Evolutionary conservation across 1,284 basidiomycete species (phyloP).

Genomic region (Puccinia hordei): DNA sequence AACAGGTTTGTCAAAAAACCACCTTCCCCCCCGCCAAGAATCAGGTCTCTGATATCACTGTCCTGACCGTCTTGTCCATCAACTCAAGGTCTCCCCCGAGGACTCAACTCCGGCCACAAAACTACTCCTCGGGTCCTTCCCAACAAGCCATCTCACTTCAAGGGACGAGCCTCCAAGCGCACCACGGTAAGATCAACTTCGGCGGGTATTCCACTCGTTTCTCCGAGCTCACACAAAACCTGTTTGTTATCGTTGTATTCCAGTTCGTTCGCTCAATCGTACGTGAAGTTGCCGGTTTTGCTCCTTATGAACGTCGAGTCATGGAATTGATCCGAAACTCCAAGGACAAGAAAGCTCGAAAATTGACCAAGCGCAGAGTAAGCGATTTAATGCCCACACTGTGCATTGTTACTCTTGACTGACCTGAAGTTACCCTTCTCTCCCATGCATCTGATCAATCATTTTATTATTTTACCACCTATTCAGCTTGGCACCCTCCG

Average conservation of each 20-base stretch:
- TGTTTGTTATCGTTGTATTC: conserved; percentile 62
- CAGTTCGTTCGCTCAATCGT: conserved; percentile 87
- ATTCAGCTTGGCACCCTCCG: conserved; percentile 85
- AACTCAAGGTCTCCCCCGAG: conserved; percentile 77
- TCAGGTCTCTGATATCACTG: not conserved
- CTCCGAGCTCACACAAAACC: conserved; percentile 43
- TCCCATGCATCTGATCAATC: not conserved
- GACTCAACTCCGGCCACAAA: conserved; percentile 88
- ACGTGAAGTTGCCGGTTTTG: conserved; percentile 92
- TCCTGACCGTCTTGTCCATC: not conserved
- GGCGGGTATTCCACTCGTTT: conserved; percentile 54
- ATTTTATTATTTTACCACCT: not conserved
- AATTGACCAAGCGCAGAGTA: conserved; percentile 96
- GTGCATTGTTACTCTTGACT: not conserved
- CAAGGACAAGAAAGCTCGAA: conserved; percentile 95
- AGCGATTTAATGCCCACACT: conserved; percentile 58
- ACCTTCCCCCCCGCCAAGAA: not conserved
- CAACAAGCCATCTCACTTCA: conserved; percentile 83
- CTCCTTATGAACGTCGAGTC: conserved; percentile 96
- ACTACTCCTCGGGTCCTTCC: conserved; percentile 82
- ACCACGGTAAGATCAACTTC: conserved; percentile 54
- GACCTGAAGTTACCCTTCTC: not conserved
- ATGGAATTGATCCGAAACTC: conserved; percentile 86
- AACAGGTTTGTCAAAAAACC: conserved; percentile 34
- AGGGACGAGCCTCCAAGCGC: conserved; percentile 75